phyloP scores from a whole-genome alignment of 2,329 filamentous ascomycete genomes.

The Apiospora rasikravindrae region DNA sequence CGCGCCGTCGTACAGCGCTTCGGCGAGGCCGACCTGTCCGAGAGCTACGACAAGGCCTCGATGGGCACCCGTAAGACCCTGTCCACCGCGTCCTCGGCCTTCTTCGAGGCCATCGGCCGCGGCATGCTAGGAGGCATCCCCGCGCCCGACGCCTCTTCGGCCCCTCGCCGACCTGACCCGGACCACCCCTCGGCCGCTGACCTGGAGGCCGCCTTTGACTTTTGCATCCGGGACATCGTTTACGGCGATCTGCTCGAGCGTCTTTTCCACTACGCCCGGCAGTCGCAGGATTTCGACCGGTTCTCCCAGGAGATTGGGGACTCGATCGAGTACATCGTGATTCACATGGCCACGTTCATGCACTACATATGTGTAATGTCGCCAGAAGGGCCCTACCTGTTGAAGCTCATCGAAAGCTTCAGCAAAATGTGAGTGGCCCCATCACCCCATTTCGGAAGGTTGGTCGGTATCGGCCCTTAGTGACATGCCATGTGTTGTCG shows the following conservation, averaged over 20 bases:
- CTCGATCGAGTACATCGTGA: conserved; percentile 61
- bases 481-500: neutral
- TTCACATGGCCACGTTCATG: conserved; percentile 73
- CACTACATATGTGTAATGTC: conserved; percentile 76
- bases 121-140: conserved; percentile 68
- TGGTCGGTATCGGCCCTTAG: neutral
- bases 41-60: conserved; percentile 81
- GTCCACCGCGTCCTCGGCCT: conserved; percentile 70
- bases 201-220: conserved; percentile 68
- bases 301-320: conserved; percentile 67
- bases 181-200: conserved; percentile 64
- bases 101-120: conserved; percentile 72
- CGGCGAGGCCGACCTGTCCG: conserved; percentile 72
- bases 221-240: conserved; percentile 68
- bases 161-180: conserved; percentile 46
- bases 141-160: conserved; percentile 19
- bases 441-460: neutral
- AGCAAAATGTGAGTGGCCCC: conserved; percentile 57
- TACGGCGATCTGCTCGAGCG: conserved; percentile 72
- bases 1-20: conserved; percentile 66
- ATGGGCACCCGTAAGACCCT: conserved; percentile 77
- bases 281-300: conserved; percentile 66
- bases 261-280: conserved; percentile 64
- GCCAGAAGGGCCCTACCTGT: conserved; percentile 75
- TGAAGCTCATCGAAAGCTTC: conserved; percentile 72